Percentiles rank a stretch among this genome's conserved stretches.
Evolutionary conservation across 2,329 filamentous ascomycete species (phyloP).

Genomic region (Penicillium sp.): DNA sequence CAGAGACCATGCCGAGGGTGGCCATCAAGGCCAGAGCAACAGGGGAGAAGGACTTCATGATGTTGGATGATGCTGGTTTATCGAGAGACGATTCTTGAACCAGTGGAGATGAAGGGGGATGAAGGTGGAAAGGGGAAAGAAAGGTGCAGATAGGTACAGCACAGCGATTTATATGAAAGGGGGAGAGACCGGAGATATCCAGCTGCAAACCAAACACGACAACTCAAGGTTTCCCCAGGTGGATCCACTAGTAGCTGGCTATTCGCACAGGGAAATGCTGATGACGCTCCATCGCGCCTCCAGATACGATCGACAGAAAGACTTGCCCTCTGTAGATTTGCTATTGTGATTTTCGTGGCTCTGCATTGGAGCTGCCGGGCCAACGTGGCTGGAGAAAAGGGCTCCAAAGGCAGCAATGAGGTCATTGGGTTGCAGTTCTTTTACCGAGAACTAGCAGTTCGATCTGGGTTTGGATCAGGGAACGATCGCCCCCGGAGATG

Average conservation of each 20-base stretch:
- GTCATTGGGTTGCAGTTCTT: slow-evolving; percentile 11
- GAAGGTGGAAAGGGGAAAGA: not conserved
- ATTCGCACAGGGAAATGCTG: slow-evolving; percentile 2
- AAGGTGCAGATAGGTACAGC: not conserved
- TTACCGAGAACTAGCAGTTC: slow-evolving; percentile 1
- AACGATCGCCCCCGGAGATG: slow-evolving; percentile 14
- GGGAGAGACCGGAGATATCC: not conserved
- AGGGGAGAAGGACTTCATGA: slow-evolving; percentile 31
- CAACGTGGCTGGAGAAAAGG: slow-evolving; percentile 23
- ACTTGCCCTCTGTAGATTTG: slow-evolving; percentile 8
- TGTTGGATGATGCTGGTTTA: no score
- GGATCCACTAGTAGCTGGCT: not conserved
- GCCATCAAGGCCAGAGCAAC: slow-evolving; percentile 29
- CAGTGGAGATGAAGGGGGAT: not conserved
- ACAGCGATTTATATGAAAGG: not conserved
- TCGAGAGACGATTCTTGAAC: not conserved
- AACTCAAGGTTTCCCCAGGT: not conserved
- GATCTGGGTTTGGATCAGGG: slow-evolving; percentile 15
- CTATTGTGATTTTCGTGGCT: slow-evolving; percentile 4
- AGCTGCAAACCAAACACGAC: not conserved
- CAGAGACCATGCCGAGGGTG: slow-evolving; percentile 22
- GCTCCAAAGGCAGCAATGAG: slow-evolving; percentile 12
- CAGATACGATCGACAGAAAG: slow-evolving; percentile 9
- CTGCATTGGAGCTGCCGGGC: slow-evolving; percentile 14
- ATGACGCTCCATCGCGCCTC: no score